A percentile compares a stretch with the other conserved stretches of the same genome.
Conservation (phyloP, 768 basidiomycete species). For the Lactifluus pinguis region DNA sequence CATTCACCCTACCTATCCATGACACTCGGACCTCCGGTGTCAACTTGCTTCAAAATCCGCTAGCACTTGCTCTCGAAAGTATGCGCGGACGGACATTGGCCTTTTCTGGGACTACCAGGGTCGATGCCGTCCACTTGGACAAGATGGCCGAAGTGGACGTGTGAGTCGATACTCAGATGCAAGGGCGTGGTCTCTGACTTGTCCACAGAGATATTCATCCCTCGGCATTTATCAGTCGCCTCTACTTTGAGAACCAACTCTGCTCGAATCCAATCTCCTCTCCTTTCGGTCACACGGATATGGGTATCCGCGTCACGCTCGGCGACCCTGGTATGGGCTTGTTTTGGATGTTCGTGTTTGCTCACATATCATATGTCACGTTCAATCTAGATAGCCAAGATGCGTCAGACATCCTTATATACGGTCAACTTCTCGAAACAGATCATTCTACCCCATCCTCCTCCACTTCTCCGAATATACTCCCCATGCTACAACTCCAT, state of each 20-base stretch:
- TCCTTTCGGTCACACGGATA: slow-evolving; percentile 32
- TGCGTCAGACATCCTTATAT: slow-evolving; percentile 57
- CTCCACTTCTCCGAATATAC: slow-evolving; percentile 21
- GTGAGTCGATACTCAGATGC: slow-evolving; percentile 28
- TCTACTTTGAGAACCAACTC: slow-evolving; percentile 66
- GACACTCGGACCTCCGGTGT: slow-evolving; percentile 12
- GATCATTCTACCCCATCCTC: slow-evolving; percentile 13
- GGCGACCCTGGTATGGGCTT: slow-evolving; percentile 52
- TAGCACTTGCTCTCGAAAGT: slow-evolving; percentile 67
- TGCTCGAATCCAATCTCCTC: slow-evolving; percentile 38
- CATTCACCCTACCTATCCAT: too few species aligned
- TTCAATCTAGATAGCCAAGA: slow-evolving; percentile 52
- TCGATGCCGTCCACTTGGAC: slow-evolving; percentile 54
- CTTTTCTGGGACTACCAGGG: slow-evolving; percentile 43
- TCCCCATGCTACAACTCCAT: slow-evolving; percentile 33
- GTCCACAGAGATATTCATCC: slow-evolving; percentile 59
- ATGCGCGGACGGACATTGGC: slow-evolving; percentile 66
- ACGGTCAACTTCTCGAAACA: slow-evolving; percentile 29
- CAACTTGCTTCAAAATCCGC: slow-evolving; percentile 50
- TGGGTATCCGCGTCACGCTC: slow-evolving; percentile 58
- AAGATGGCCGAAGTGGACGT: slow-evolving; percentile 41
- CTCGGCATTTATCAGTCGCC: slow-evolving; percentile 44
- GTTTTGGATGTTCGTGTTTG: not conserved
- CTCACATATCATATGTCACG: too few species aligned
- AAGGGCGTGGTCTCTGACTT: not conserved